Conservation (phyloP, 148 eudicot genomes). For the Rhododendron vialii region DNA sequence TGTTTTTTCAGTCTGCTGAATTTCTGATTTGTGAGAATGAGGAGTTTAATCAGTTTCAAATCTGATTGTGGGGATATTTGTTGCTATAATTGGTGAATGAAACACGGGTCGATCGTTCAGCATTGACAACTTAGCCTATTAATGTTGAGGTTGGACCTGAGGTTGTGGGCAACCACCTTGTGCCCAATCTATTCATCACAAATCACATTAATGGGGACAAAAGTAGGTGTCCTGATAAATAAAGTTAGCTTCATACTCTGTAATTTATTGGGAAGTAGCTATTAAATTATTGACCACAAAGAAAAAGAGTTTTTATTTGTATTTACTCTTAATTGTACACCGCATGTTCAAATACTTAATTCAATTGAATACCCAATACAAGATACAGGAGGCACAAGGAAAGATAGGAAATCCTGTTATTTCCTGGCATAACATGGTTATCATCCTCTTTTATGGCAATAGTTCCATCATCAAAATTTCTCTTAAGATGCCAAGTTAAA, state of each 20-base stretch:
- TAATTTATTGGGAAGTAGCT: not conserved
- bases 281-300: not conserved
- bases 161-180: not conserved
- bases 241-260: not conserved
- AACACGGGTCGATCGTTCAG: not conserved
- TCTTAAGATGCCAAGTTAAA: not conserved
- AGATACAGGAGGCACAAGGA: not conserved
- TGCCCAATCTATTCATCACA: not conserved
- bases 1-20: not conserved
- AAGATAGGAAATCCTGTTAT: not conserved
- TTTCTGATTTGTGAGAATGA: not conserved
- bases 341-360: not conserved
- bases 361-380: not conserved
- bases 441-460: not conserved
- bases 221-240: not conserved
- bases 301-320: not conserved
- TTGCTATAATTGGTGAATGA: not conserved
- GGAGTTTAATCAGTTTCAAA: constrained; percentile 3
- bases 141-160: not conserved
- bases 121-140: not conserved
- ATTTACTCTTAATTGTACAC: not conserved
- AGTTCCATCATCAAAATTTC: not conserved
- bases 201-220: not conserved
- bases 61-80: not conserved
- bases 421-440: not conserved